Conservation (phyloP, 1,284 basidiomycete genomes). For the Fomitopsis schrenkii region DNA sequence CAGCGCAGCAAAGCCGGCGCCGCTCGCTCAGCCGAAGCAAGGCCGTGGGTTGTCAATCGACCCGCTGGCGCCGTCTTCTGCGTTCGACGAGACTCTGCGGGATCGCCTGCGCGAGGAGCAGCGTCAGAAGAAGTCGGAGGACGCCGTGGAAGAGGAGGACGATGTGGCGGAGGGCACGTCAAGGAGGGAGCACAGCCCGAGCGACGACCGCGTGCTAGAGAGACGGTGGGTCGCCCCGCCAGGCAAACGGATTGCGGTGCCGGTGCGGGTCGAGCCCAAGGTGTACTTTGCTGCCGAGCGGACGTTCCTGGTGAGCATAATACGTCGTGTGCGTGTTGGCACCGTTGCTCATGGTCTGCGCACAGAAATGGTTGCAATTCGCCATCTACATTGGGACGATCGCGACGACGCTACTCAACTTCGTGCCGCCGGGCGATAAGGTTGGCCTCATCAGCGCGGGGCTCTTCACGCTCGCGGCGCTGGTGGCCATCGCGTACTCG, state of each 20-base stretch:
- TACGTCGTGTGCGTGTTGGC: slow-evolving; percentile 5
- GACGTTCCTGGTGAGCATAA: slow-evolving; percentile 70
- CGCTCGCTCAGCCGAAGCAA: slow-evolving; percentile 21
- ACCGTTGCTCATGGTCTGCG: background rate
- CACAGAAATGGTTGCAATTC: slow-evolving; percentile 91
- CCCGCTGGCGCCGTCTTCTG: slow-evolving; percentile 77
- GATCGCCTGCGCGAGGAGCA: slow-evolving; percentile 46
- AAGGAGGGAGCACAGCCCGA: slow-evolving; percentile 30
- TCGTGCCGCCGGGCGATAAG: slow-evolving; percentile 71
- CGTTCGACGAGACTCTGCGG: slow-evolving; percentile 79
- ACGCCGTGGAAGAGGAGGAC: slow-evolving; percentile 25
- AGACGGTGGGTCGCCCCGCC: slow-evolving; percentile 78
- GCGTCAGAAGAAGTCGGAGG: slow-evolving; percentile 18
- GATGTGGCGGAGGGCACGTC: slow-evolving; percentile 32
- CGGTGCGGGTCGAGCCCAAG: slow-evolving; percentile 95
- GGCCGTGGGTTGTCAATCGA: slow-evolving; percentile 65
- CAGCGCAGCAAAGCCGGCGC: slow-evolving; percentile 13
- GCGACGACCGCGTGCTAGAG: slow-evolving; percentile 53
- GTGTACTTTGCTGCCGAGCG: slow-evolving; percentile 97
- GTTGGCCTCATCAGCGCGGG: slow-evolving; percentile 81
- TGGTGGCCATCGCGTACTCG: slow-evolving; percentile 88
- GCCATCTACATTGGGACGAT: slow-evolving; percentile 87
- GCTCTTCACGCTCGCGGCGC: slow-evolving; percentile 85
- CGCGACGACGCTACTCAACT: slow-evolving; percentile 90
- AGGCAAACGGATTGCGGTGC: slow-evolving; percentile 90